A percentile compares a stretch with the other conserved stretches of the same genome.
Conservation (phyloP, 768 basidiomycete species). For the Psilocybe azurescens region DNA sequence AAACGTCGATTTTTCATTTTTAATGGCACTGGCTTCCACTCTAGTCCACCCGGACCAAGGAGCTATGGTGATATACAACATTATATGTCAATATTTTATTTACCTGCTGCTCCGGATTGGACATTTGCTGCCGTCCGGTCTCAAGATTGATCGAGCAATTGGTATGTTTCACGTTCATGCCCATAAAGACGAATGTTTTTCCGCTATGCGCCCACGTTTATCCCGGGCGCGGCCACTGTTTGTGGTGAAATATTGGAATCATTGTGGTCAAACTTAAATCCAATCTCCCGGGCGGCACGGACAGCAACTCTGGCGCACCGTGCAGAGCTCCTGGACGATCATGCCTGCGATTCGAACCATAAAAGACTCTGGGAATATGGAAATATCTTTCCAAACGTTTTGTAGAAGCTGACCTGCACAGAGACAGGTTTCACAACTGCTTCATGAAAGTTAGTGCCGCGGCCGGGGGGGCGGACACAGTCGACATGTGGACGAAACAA, state of each 20-base stretch:
- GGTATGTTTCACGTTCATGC: conserved; percentile 32
- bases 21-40: conserved; percentile 12
- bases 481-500: too few relatives aligned
- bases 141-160: conserved; percentile 20
- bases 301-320: too few relatives aligned
- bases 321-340: too few relatives aligned
- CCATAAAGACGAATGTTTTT: conserved; percentile 30
- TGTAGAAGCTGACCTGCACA: too few relatives aligned
- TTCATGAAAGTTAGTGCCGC: too few relatives aligned
- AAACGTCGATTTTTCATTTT: conserved; percentile 24
- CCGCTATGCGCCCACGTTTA: conserved; percentile 25
- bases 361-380: too few relatives aligned
- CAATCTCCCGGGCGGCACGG: too few relatives aligned
- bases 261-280: conserved; percentile 23
- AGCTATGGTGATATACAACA: neutral
- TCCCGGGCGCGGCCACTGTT: conserved; percentile 13
- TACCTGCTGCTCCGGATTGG: neutral
- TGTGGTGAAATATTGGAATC: conserved; percentile 26
- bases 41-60: conserved; percentile 18
- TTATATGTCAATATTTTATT: conserved; percentile 3
- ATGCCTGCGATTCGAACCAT: too few relatives aligned
- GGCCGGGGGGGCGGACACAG: too few relatives aligned
- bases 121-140: neutral
- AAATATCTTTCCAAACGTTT: too few relatives aligned
- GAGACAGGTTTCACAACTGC: too few relatives aligned